phyloP scores from a whole-genome alignment of 129 eudicot genomes.

The Arctium minus region DNA sequence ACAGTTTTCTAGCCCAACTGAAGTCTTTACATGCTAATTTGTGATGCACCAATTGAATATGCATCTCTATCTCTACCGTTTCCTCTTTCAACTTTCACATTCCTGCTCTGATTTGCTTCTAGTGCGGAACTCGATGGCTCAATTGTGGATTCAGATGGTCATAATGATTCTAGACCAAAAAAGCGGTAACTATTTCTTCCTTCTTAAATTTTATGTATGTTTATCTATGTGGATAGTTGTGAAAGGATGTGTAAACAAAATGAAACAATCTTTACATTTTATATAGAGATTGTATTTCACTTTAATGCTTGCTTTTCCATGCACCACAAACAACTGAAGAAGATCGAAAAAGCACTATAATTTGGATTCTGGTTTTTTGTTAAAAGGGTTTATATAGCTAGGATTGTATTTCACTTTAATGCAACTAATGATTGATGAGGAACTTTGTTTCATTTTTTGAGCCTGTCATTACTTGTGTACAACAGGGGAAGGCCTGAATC shows the following conservation, averaged over 20 bases:
- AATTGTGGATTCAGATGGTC: conserved; percentile 47
- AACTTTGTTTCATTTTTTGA: background rate
- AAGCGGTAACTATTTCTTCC: conserved; percentile 47
- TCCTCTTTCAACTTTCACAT: background rate
- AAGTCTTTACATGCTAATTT: too few species aligned
- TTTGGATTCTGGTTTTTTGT: too few species aligned
- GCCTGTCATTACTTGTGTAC: background rate
- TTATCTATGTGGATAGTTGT: background rate
- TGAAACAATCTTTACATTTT: background rate
- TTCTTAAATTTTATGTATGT: conserved; percentile 5
- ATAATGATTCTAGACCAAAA: conserved; percentile 54
- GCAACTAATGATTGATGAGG: too few species aligned
- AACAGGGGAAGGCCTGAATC: conserved; percentile 69
- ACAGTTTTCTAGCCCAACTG: too few species aligned
- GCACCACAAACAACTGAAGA: too few species aligned
- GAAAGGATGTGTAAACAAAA: background rate
- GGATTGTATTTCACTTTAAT: too few species aligned
- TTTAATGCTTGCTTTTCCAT: background rate
- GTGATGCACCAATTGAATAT: too few species aligned
- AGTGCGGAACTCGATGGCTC: conserved; percentile 69
- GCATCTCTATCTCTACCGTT: background rate
- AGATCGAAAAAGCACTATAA: too few species aligned
- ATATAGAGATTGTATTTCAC: background rate
- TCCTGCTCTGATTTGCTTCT: conserved; percentile 4
- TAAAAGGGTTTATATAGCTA: too few species aligned